These are phyloP conservation scores for Aspergillus glaucus DNA, from an alignment of 2,329 filamentous ascomycete species.

Conservation along the genomic window DNA sequence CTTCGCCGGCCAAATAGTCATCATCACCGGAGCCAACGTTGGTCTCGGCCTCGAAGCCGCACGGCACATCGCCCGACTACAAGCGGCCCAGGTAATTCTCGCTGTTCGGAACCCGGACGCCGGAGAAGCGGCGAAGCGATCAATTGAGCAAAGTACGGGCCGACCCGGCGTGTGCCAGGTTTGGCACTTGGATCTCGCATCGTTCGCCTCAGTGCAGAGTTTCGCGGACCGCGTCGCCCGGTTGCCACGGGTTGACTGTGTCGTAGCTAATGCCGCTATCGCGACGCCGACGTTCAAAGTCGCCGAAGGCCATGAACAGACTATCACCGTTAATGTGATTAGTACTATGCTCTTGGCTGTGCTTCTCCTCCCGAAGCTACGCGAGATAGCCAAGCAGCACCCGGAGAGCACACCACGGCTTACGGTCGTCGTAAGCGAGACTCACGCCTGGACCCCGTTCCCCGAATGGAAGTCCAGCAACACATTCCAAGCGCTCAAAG, in stretches of 20 bases:
- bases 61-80: constrained; percentile 28
- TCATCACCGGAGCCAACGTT: constrained; percentile 36
- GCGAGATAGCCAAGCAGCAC: constrained; percentile 17
- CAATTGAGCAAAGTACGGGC: constrained; percentile 23
- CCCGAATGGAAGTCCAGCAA: constrained; percentile 24
- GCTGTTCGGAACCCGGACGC: constrained; percentile 29
- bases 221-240: constrained; percentile 23
- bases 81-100: constrained; percentile 30
- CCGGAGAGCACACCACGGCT: constrained; percentile 15
- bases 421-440: constrained; percentile 33
- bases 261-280: constrained; percentile 11
- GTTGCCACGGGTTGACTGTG: constrained; percentile 29
- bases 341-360: constrained; percentile 32
- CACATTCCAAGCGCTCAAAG: constrained; percentile 32
- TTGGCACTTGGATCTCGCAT: constrained; percentile 25
- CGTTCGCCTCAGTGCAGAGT: constrained; percentile 20
- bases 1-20: constrained; percentile 13
- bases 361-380: constrained; percentile 30
- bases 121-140: constrained; percentile 32
- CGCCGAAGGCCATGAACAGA: constrained; percentile 31
- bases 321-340: constrained; percentile 35
- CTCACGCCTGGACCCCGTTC: constrained; percentile 27
- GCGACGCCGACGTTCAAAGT: background rate
- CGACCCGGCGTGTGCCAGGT: constrained; percentile 4
- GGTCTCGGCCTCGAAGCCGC: constrained; percentile 37